A percentile compares a stretch with the other conserved stretches of the same genome.
phyloP scores from a whole-genome alignment of 805 yeast genomes.

The Starmerella davenportii region DNA sequence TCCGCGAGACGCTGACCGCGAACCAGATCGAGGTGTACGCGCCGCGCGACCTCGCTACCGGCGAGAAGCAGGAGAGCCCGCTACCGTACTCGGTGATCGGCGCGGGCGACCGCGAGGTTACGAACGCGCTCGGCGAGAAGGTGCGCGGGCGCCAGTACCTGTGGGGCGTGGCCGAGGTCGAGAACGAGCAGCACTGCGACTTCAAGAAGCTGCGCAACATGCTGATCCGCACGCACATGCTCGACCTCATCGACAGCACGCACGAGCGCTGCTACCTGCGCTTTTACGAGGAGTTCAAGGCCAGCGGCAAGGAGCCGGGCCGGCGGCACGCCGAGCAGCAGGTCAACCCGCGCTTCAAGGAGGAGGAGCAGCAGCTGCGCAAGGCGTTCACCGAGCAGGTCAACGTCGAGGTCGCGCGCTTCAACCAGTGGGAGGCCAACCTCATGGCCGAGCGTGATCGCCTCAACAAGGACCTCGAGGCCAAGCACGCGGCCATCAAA shows the following conservation, averaged over 20 bases:
- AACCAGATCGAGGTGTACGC: slow-evolving; percentile 41
- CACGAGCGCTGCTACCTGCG: slow-evolving; percentile 53
- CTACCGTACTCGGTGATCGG: slow-evolving; percentile 63
- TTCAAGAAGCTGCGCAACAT: slow-evolving; percentile 45
- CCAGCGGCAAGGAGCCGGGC: slow-evolving; percentile 28
- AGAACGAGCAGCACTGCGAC: slow-evolving; percentile 61
- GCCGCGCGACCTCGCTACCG: slow-evolving; percentile 25
- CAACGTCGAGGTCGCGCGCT: slow-evolving; percentile 89
- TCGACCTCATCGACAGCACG: slow-evolving; percentile 60
- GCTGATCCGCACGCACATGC: slow-evolving; percentile 50
- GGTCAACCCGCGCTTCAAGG: slow-evolving; percentile 84
- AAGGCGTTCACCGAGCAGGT: slow-evolving; percentile 92
- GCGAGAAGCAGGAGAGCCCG: slow-evolving; percentile 20
- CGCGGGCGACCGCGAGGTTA: slow-evolving; percentile 32
- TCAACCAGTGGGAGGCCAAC: slow-evolving; percentile 96
- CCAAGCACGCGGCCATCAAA: slow-evolving; percentile 38
- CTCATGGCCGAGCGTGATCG: slow-evolving; percentile 88
- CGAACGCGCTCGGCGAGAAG: slow-evolving; percentile 28
- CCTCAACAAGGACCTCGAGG: slow-evolving; percentile 82
- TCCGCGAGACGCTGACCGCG: slow-evolving; percentile 33
- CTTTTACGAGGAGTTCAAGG: slow-evolving; percentile 43
- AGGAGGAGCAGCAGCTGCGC: slow-evolving; percentile 87
- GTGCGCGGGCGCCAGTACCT: slow-evolving; percentile 61
- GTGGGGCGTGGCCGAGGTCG: slow-evolving; percentile 82
- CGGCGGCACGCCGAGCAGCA: slow-evolving; percentile 22